Percentiles rank a stretch among this genome's conserved stretches.
These are phyloP conservation scores for Trichocladium uniseriatum DNA, from an alignment of 495 filamentous ascomycete species.

Conservation along the genomic window DNA sequence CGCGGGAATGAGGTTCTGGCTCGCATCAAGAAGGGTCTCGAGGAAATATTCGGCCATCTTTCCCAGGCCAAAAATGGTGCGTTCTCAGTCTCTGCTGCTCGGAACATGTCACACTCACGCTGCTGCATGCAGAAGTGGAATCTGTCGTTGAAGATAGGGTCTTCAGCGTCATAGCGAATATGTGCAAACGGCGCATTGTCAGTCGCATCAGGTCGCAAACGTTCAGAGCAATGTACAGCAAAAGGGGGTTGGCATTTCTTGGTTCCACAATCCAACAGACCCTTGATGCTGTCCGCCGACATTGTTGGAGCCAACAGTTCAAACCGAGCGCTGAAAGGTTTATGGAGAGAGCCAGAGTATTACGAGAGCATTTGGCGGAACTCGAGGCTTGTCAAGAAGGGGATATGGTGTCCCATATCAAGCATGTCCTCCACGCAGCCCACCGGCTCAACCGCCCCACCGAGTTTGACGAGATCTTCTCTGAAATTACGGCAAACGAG, in stretches of 20 bases:
- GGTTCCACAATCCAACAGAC: not conserved
- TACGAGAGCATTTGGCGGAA: not conserved
- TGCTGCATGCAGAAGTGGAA: not conserved
- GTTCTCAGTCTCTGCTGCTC: slow-evolving; percentile 1
- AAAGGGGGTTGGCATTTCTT: slow-evolving; percentile 3
- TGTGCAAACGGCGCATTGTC: slow-evolving; percentile 31
- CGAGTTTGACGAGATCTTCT: slow-evolving; percentile 10
- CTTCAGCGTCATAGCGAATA: slow-evolving; percentile 25
- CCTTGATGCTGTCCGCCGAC: not conserved
- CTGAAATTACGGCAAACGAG: not conserved
- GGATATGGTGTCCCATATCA: not conserved
- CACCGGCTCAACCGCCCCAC: not conserved
- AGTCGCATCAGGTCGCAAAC: slow-evolving; percentile 13
- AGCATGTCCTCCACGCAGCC: slow-evolving; percentile 1
- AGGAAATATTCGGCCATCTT: slow-evolving; percentile 23
- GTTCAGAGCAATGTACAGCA: not conserved
- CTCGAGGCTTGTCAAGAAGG: not conserved
- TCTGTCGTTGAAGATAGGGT: slow-evolving; percentile 18
- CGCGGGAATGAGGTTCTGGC: slow-evolving; percentile 12
- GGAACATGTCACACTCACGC: not conserved
- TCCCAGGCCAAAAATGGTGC: slow-evolving; percentile 9
- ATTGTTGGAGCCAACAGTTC: not conserved
- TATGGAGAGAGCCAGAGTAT: not conserved
- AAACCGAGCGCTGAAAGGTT: not conserved
- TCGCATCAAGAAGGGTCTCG: slow-evolving; percentile 24